These are phyloP conservation scores for Fusarium nygamai DNA, from an alignment of 2,329 filamentous ascomycete genomes.

Conservation along the genomic window DNA sequence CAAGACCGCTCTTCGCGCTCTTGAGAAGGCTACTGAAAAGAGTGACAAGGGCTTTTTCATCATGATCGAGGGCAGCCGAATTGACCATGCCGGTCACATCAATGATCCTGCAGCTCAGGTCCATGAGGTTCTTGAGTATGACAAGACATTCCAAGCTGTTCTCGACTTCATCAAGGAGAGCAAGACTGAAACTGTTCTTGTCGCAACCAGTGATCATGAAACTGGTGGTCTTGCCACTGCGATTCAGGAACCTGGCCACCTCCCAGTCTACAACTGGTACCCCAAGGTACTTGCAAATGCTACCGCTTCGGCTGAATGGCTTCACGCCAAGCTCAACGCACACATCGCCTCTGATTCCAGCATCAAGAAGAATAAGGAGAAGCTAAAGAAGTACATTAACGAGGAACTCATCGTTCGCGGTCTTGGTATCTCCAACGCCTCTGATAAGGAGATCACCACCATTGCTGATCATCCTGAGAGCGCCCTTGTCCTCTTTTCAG, in stretches of 20 bases:
- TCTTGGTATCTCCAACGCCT: slow-evolving; percentile 81
- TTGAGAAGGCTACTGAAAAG: slow-evolving; percentile 82
- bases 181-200: slow-evolving; percentile 79
- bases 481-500: slow-evolving; percentile 72
- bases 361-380: slow-evolving; percentile 46
- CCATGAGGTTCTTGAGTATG: slow-evolving; percentile 94
- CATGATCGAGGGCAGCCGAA: slow-evolving; percentile 97
- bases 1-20: slow-evolving; percentile 78
- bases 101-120: slow-evolving; percentile 88
- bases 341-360: slow-evolving; percentile 60
- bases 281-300: slow-evolving; percentile 79
- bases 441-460: slow-evolving; percentile 73
- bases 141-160: slow-evolving; percentile 84
- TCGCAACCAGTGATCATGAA: slow-evolving; percentile 95
- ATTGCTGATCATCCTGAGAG: slow-evolving; percentile 68
- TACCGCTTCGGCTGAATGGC: slow-evolving; percentile 80
- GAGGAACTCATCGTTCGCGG: slow-evolving; percentile 72
- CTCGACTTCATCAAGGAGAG: slow-evolving; percentile 84
- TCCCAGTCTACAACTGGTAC: slow-evolving; percentile 78
- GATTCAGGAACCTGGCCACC: slow-evolving; percentile 67
- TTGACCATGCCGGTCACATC: slow-evolving; percentile 91
- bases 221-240: slow-evolving; percentile 89
- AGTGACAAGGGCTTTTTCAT: slow-evolving; percentile 96
- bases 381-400: slow-evolving; percentile 72
- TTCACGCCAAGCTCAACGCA: slow-evolving; percentile 68